Evolutionary conservation across 2,329 filamentous ascomycete genomes (phyloP), one percentile per base, ranked within the genome.

Genomic region (Talaromyces sp.): DNA sequence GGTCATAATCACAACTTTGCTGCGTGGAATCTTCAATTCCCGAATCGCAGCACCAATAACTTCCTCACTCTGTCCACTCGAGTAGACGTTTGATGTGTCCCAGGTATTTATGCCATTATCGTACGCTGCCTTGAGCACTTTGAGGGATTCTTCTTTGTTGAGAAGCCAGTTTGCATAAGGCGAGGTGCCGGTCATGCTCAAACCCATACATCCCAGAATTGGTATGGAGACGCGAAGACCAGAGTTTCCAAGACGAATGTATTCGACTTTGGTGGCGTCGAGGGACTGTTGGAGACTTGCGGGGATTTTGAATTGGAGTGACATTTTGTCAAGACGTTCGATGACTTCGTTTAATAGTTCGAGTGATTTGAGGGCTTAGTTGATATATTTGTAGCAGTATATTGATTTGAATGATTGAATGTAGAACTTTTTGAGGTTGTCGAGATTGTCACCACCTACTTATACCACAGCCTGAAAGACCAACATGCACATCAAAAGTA

Each of bases 21-120:
- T 73, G 31, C 86, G 79, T 0, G 84, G 84, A 19, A 87, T 81
- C 24, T 81, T 75, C 47, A 84, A 85, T 67, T 86, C 82, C 71
- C 85, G 83, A 70, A 88, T 82, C 0, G 87, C 86, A 72, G 86
- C 86, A 57, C 81, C 87, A 65, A 91, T 83, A 69, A 90, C 85
- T 62, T 80, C 74, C 75, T 91, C 88, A 13, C 83, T 87, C 1
- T 74, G 75, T 10, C 88, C 88, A 72, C 89, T 86, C 8, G 70
- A 72, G 64, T 75, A 74, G 5, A 71, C 67, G 59, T 73, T 72
- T n/a, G 72, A 71, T 5, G 72, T 74, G 58, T 75, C 73, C 69
- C 70, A 75, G 6, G 69, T 70, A 45, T 69, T 70, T 39, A 73
- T 68, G 22, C 71, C 71, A n/a, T 67, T 67, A 59, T 73, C 71